Conservation (phyloP, 441 rosid genomes). For the Adansonia madagascariensis region DNA sequence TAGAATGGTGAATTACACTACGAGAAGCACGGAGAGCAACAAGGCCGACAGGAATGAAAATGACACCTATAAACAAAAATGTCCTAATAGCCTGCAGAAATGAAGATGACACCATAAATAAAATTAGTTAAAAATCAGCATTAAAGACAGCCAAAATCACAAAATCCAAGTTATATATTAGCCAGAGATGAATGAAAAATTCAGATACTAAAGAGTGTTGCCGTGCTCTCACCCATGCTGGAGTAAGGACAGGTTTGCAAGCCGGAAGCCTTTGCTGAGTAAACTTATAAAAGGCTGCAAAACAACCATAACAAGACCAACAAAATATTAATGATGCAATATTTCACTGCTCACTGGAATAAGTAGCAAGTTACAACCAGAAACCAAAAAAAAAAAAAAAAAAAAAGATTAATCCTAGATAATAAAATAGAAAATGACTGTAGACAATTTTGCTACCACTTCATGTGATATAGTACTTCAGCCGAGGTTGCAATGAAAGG, state of each 20-base stretch:
- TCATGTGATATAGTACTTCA: neutral
- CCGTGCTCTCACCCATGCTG: slow-evolving; percentile 61
- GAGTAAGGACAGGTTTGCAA: slow-evolving; percentile 85
- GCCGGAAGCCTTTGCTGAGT: slow-evolving; percentile 85
- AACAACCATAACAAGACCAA: slow-evolving; percentile 25
- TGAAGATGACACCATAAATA: slow-evolving; percentile 3
- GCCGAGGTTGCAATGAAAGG: slow-evolving; percentile 8
- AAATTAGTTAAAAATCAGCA: slow-evolving; percentile 18
- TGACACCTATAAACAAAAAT: slow-evolving; percentile 59
- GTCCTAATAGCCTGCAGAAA: slow-evolving; percentile 59
- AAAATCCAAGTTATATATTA: neutral
- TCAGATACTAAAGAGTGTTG: neutral
- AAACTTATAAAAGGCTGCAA: slow-evolving; percentile 64
- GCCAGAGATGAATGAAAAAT: neutral
- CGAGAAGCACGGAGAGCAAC: slow-evolving; percentile 69
- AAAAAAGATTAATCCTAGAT: neutral
- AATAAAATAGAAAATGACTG: neutral
- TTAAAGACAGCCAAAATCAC: neutral
- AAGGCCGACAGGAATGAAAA: slow-evolving; percentile 73
- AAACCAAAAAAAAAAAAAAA: neutral
- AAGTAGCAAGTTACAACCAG: neutral
- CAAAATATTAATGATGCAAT: slow-evolving; percentile 1
- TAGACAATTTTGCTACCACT: slow-evolving; percentile 10
- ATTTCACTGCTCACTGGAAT: neutral
- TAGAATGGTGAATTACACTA: slow-evolving; percentile 48